phyloP scores from a whole-genome alignment of 2,329 filamentous ascomycete genomes.

The Aureobasidium vineae region DNA sequence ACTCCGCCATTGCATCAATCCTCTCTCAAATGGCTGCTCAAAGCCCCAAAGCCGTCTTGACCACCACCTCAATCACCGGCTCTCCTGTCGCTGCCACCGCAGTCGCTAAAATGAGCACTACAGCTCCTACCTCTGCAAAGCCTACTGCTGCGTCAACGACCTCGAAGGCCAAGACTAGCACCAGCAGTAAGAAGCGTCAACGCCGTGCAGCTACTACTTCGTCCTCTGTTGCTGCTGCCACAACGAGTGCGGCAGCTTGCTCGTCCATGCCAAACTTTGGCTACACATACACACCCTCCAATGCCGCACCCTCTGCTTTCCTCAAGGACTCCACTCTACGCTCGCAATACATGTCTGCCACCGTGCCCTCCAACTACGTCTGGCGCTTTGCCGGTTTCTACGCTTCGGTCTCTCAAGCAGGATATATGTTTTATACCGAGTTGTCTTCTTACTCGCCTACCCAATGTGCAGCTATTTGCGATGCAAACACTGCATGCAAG shows the following conservation, averaged over 20 bases:
- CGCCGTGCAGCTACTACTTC: constrained; percentile 14
- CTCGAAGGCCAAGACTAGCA: neutral
- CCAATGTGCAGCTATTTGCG: constrained; percentile 37
- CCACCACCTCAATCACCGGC: constrained; percentile 28
- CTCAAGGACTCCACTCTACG: constrained; percentile 21
- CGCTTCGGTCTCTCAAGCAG: constrained; percentile 26
- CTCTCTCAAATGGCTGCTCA: constrained; percentile 19
- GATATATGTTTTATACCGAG: constrained; percentile 34
- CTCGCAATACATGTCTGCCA: constrained; percentile 13
- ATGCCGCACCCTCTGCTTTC: constrained; percentile 24
- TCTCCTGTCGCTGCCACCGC: constrained; percentile 29
- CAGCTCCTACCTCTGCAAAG: neutral
- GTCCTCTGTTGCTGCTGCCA: constrained; percentile 17
- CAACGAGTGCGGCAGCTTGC: neutral
- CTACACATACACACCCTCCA: constrained; percentile 18
- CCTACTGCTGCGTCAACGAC: neutral
- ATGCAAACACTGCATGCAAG: constrained; percentile 37
- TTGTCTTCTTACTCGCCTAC: constrained; percentile 36
- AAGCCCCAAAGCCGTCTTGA: constrained; percentile 24
- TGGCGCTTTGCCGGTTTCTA: constrained; percentile 32
- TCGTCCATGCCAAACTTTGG: constrained; percentile 1
- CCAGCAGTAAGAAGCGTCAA: constrained; percentile 21
- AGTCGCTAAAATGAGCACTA: constrained; percentile 21
- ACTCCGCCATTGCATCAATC: constrained; percentile 4
- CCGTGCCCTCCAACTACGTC: constrained; percentile 32